Conservation (phyloP, 202 grass and related monocot genomes). For the Panicum virgatum region DNA sequence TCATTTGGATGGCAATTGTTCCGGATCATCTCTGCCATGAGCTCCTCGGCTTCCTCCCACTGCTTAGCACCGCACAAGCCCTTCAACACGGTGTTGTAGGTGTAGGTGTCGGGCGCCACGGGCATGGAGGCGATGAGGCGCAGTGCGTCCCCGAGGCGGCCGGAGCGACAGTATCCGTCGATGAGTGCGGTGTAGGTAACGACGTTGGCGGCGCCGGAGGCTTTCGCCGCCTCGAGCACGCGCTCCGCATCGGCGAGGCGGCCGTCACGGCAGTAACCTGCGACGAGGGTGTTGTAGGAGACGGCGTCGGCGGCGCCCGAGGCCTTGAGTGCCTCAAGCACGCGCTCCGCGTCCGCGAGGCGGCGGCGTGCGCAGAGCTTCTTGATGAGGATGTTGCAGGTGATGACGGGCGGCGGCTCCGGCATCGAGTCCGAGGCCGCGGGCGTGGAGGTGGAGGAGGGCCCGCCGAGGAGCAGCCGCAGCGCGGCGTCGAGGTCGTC, state of each 20-base stretch:
- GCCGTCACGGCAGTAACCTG: constrained; percentile 65
- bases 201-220: constrained; percentile 49
- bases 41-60: constrained; percentile 46
- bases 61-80: constrained; percentile 44
- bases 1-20: constrained; percentile 51
- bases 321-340: constrained; percentile 41
- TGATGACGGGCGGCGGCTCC: constrained; percentile 45
- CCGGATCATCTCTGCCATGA: constrained; percentile 54
- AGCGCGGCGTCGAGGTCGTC: constrained; percentile 59
- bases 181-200: constrained; percentile 70
- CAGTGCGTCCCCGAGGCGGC: constrained; percentile 45
- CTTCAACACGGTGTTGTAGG: constrained; percentile 72
- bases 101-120: constrained; percentile 58
- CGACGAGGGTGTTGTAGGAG: constrained; percentile 66
- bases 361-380: constrained; percentile 42
- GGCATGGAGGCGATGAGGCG: constrained; percentile 55
- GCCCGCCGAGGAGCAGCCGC: constrained; percentile 36
- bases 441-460: not conserved
- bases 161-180: constrained; percentile 60
- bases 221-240: constrained; percentile 40
- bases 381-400: constrained; percentile 53
- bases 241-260: constrained; percentile 47
- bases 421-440: not conserved
- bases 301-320: constrained; percentile 40
- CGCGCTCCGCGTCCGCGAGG: constrained; percentile 44